Conservation (phyloP, 345 rosid genomes). For the Durio zibethinus region DNA sequence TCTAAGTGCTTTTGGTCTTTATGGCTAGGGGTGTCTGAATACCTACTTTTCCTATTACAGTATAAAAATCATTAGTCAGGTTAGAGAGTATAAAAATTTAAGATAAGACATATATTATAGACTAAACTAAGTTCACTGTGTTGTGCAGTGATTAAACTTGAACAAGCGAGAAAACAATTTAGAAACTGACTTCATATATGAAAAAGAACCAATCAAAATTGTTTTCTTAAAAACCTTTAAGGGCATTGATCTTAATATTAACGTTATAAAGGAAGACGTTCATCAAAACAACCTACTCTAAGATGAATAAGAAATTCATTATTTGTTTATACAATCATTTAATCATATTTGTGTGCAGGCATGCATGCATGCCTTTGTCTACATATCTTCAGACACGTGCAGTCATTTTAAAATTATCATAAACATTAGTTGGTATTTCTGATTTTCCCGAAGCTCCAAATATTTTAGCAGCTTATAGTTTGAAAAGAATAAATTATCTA, state of each 20-base stretch:
- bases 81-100: neutral
- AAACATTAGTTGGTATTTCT: neutral
- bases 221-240: neutral
- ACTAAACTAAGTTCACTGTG: neutral
- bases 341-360: neutral
- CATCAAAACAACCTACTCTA: neutral
- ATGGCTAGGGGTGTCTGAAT: slow-evolving; percentile 84
- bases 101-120: neutral
- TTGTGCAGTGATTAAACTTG: neutral
- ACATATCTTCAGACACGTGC: neutral
- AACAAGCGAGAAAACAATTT: neutral
- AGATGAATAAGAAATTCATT: neutral
- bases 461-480: neutral
- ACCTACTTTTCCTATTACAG: slow-evolving; percentile 68
- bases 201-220: no score
- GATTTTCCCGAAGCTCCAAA: slow-evolving; percentile 10
- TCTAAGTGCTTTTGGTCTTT: slow-evolving; percentile 80
- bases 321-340: neutral
- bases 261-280: neutral
- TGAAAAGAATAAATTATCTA: slow-evolving; percentile 5
- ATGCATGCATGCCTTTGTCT: neutral
- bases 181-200: neutral
- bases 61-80: slow-evolving; percentile 21
- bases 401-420: slow-evolving; percentile 9
- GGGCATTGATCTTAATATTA: neutral